Percentiles rank a stretch among this genome's conserved stretches.
phyloP scores from a whole-genome alignment of 2,329 filamentous ascomycete genomes.

The Plectosphaerella sp. region DNA sequence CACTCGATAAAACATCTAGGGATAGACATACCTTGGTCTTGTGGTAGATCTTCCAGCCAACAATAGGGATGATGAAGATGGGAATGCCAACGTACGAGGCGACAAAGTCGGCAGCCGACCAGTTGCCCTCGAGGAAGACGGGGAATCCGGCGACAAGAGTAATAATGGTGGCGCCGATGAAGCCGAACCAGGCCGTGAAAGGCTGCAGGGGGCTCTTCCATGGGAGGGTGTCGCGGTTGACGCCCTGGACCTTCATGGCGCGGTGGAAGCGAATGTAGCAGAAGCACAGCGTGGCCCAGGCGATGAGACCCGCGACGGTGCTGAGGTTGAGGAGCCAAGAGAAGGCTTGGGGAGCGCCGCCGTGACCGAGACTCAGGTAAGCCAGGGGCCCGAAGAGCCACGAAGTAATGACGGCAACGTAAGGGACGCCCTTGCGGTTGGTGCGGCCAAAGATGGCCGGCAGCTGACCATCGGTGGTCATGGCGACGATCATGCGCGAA shows the following conservation, averaged over 20 bases:
- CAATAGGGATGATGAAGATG: conserved; percentile 45
- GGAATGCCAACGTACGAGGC: conserved; percentile 64
- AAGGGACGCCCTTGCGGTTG: conserved; percentile 34
- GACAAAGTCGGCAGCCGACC: conserved; percentile 51
- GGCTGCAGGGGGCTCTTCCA: conserved; percentile 68
- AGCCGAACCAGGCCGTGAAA: conserved; percentile 64
- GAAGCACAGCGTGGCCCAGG: conserved; percentile 18
- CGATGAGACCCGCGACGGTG: conserved; percentile 66
- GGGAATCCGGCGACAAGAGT: conserved; percentile 59
- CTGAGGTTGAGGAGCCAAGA: conserved; percentile 49
- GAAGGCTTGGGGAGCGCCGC: conserved; percentile 15
- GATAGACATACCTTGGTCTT: conserved; percentile 28
- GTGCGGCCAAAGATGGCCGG: conserved; percentile 32
- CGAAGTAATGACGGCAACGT: conserved; percentile 32
- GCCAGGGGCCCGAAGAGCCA: conserved; percentile 34
- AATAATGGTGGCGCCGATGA: conserved; percentile 54
- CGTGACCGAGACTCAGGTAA: conserved; percentile 26
- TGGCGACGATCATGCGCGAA: conserved; percentile 4
- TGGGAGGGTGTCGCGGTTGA: conserved; percentile 63
- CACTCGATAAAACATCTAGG: not conserved
- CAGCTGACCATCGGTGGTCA: conserved; percentile 12
- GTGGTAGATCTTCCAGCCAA: conserved; percentile 33
- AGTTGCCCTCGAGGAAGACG: conserved; percentile 57
- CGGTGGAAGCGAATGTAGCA: conserved; percentile 49
- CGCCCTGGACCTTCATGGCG: conserved; percentile 63